Evolutionary conservation across 768 basidiomycete species (phyloP).

Genomic region (Lactarius deliciosus): DNA sequence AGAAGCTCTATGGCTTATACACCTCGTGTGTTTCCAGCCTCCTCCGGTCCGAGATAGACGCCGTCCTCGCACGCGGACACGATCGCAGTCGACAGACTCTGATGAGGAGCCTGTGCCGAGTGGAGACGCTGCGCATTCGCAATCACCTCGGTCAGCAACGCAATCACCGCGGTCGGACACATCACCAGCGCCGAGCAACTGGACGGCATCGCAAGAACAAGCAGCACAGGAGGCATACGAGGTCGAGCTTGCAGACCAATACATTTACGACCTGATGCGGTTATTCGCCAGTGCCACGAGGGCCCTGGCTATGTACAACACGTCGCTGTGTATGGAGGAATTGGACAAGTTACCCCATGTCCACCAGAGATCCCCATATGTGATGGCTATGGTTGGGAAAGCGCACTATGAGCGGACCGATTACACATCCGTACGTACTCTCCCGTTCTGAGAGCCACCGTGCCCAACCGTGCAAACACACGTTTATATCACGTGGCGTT

Average conservation of each 20-base stretch:
- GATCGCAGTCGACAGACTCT: slow-evolving; percentile 64
- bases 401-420: slow-evolving; percentile 89
- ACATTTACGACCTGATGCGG: slow-evolving; percentile 78
- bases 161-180: slow-evolving; percentile 45
- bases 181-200: slow-evolving; percentile 60
- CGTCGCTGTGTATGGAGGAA: slow-evolving; percentile 68
- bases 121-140: slow-evolving; percentile 55
- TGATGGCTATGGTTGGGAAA: slow-evolving; percentile 79
- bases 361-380: slow-evolving; percentile 74
- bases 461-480: slow-evolving; percentile 13
- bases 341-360: slow-evolving; percentile 71
- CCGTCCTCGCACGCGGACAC: slow-evolving; percentile 52
- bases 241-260: slow-evolving; percentile 73
- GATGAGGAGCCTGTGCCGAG: slow-evolving; percentile 58
- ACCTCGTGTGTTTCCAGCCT: slow-evolving; percentile 31
- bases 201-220: slow-evolving; percentile 67
- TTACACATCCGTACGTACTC: slow-evolving; percentile 73
- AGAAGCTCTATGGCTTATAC: slow-evolving; percentile 14
- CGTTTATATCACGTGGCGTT: slow-evolving; percentile 27
- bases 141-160: slow-evolving; percentile 46
- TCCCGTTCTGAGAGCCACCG: background rate
- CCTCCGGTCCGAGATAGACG: slow-evolving; percentile 56
- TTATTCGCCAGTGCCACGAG: slow-evolving; percentile 79
- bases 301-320: slow-evolving; percentile 74
- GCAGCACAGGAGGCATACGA: slow-evolving; percentile 72